phyloP scores from a whole-genome alignment of 352 stramenopile genomes.

The Phytophthora ramorum region DNA sequence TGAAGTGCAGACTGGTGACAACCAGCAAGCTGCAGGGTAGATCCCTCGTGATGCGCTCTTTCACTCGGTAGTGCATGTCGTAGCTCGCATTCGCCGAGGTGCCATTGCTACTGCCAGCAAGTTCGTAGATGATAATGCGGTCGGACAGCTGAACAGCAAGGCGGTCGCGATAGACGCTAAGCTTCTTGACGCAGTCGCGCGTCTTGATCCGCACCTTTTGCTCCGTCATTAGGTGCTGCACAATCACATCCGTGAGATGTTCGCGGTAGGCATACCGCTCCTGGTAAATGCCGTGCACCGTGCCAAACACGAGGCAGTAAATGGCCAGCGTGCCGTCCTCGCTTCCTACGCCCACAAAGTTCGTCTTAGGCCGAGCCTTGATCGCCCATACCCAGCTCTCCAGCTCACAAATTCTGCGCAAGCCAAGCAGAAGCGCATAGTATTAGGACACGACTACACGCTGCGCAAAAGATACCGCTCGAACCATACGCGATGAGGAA shows the following conservation, averaged over 20 bases:
- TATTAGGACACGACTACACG: neutral
- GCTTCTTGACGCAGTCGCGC: conserved; percentile 95
- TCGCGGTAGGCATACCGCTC: conserved; percentile 95
- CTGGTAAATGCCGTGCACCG: conserved; percentile 93
- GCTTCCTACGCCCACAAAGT: conserved; percentile 86
- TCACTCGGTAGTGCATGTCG: conserved; percentile 94
- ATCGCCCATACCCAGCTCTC: conserved; percentile 94
- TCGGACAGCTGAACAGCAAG: conserved; percentile 95
- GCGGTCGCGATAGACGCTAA: conserved; percentile 93
- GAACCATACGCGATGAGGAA: conserved; percentile 59
- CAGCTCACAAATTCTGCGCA: conserved; percentile 74
- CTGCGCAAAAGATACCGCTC: neutral
- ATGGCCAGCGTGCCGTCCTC: conserved; percentile 89
- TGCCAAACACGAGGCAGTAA: conserved; percentile 91
- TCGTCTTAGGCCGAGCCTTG: conserved; percentile 83
- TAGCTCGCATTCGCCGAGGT: conserved; percentile 54
- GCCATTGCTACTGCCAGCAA: conserved; percentile 61
- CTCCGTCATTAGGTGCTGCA: conserved; percentile 95
- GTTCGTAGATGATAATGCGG: conserved; percentile 95
- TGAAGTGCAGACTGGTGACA: conserved; percentile 92
- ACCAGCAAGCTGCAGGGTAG: conserved; percentile 89
- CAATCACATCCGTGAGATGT: conserved; percentile 95
- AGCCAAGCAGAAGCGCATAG: neutral
- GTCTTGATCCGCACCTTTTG: conserved; percentile 96
- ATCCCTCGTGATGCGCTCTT: conserved; percentile 88